These are phyloP conservation scores for Globisporangium uncinulatum DNA, from an alignment of 352 stramenopile genomes.

Conservation along the genomic window DNA sequence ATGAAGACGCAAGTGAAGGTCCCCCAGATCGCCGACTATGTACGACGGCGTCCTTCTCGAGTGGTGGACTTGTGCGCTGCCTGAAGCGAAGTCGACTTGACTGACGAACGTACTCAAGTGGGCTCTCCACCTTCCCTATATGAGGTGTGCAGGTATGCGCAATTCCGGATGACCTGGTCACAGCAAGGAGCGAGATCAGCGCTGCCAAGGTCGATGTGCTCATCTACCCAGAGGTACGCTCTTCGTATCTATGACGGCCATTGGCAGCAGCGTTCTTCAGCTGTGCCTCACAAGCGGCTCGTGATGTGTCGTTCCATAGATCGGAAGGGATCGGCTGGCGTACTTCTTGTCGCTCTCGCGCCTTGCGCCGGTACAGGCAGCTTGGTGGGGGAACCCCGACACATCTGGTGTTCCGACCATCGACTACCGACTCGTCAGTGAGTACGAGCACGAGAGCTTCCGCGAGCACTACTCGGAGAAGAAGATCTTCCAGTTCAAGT, in stretches of 20 bases:
- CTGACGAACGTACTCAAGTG: background rate
- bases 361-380: constrained; percentile 59
- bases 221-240: constrained; percentile 58
- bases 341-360: constrained; percentile 69
- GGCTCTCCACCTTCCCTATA: background rate
- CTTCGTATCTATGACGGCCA: too few relatives aligned
- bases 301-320: constrained; percentile 18
- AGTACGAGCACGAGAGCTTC: constrained; percentile 47
- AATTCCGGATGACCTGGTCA: constrained; percentile 41
- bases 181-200: constrained; percentile 42
- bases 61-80: too few relatives aligned
- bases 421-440: constrained; percentile 64
- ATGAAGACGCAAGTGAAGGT: constrained; percentile 38
- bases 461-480: constrained; percentile 54
- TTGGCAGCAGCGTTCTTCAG: too few relatives aligned
- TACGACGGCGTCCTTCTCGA: constrained; percentile 3
- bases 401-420: constrained; percentile 61
- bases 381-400: constrained; percentile 73
- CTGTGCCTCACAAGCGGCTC: too few relatives aligned
- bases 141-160: constrained; percentile 33
- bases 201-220: constrained; percentile 54
- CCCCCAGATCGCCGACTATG: constrained; percentile 47
- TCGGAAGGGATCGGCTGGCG: constrained; percentile 74
- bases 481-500: constrained; percentile 43
- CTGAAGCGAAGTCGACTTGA: background rate